These are phyloP conservation scores for Coemansia sp. DNA, from an alignment of 192 early-diverging fungal species.

Conservation along the genomic window DNA sequence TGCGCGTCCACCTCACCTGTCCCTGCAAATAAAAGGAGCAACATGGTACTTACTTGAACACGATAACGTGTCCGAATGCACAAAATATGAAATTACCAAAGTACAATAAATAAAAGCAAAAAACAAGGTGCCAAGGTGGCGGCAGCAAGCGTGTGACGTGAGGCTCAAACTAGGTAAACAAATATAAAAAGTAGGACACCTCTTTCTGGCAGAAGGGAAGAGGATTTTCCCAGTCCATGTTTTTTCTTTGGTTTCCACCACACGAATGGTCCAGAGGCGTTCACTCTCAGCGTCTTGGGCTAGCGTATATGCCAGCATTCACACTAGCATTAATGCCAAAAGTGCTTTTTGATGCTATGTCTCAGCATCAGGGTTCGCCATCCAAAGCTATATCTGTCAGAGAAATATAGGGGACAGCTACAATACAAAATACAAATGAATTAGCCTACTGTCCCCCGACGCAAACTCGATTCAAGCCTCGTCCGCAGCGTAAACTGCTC, in stretches of 20 bases:
- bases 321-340: too few relatives aligned
- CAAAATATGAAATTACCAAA: not conserved
- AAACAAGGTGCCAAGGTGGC: too few relatives aligned
- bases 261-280: too few relatives aligned
- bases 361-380: too few relatives aligned
- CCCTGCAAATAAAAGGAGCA: constrained; percentile 1
- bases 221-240: too few relatives aligned
- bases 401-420: not conserved
- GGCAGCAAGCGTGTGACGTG: too few relatives aligned
- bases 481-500: constrained; percentile 26
- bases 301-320: too few relatives aligned
- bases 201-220: too few relatives aligned
- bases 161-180: not conserved
- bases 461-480: constrained; percentile 17
- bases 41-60: not conserved
- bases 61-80: not conserved
- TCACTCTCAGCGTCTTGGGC: too few relatives aligned
- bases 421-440: not conserved
- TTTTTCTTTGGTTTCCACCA: too few relatives aligned
- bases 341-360: too few relatives aligned
- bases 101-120: not conserved
- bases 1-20: not conserved
- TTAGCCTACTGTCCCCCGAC: not conserved
- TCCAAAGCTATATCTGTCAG: too few relatives aligned
- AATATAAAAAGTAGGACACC: not conserved